phyloP scores from a whole-genome alignment of 139 green algal species.

The Raphidocelis subcapitata region DNA sequence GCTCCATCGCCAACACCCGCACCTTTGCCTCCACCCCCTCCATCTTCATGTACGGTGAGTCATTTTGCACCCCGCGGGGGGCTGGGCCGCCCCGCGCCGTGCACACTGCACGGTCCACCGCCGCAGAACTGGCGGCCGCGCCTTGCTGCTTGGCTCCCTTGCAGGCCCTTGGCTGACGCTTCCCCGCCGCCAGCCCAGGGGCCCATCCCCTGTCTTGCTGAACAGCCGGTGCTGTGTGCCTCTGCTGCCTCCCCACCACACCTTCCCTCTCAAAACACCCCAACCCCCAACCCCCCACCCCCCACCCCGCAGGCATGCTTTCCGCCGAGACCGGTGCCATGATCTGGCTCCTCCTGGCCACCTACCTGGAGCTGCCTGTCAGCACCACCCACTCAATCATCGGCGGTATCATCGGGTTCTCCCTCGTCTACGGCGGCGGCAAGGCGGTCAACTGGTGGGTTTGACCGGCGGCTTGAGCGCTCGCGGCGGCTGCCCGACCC shows the following conservation, averaged over 20 bases:
- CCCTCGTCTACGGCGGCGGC: constrained; percentile 28
- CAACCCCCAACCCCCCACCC: no score
- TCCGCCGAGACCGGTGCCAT: constrained; percentile 27
- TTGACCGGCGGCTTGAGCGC: constrained; percentile 5
- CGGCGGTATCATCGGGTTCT: constrained; percentile 37
- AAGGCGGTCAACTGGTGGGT: constrained; percentile 26
- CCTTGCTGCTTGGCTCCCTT: no score
- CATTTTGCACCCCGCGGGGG: no score
- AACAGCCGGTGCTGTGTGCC: no score
- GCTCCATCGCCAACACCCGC: constrained; percentile 15
- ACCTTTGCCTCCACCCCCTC: constrained; percentile 2
- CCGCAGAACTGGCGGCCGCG: no score
- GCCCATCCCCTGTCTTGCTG: no score
- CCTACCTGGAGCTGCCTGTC: constrained; percentile 58
- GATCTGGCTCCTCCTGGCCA: constrained; percentile 54
- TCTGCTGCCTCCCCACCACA: no score
- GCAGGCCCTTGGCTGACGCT: no score
- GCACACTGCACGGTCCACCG: no score
- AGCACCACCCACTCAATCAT: constrained; percentile 68
- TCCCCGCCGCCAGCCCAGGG: no score
- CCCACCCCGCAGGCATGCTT: constrained; percentile 42
- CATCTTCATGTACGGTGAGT: constrained; percentile 26
- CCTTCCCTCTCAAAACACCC: no score
- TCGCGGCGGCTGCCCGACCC: constrained; percentile 6
- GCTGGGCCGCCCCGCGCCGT: no score